Evolutionary conservation across 768 basidiomycete species (phyloP), one percentile per base, ranked within the genome.

Genomic region (Polyporus arcularius): DNA sequence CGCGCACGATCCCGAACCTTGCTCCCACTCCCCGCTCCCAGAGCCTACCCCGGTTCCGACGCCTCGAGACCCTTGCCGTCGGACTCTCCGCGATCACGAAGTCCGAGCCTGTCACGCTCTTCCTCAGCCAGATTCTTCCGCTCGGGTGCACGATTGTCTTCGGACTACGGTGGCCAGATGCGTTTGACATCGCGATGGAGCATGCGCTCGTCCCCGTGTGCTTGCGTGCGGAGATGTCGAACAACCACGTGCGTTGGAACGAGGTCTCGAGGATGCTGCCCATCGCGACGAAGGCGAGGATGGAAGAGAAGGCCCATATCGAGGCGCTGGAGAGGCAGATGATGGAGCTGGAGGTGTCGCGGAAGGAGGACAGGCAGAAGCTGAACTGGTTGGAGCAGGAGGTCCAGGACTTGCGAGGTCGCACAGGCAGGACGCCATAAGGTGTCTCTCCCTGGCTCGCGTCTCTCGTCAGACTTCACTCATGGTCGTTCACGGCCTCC

Each of bases 51-150:
- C 66, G 65, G 1, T 72, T 73, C 60, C 30, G n/a, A 26, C 31
- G 49, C 7, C 67, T 73, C 31, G 55, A 69, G 50, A 67, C 66
- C 11, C 73, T 88, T 16, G 78, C 79, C 10, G 73, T 87, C 65
- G 86, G 86, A 0, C 79, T 83, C 1, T 85, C 85, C 11, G 72
- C 73, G 45, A 78, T 84, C 28, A 56, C 65, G 4, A 75, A 80
- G n/a, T 69, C 76, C 12, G 77, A 74, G 6, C 64, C 78, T 0
- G 79, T 82, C 38, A 79, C 85, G 5, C 74, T 83, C n/a, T 85
- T 82, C 64, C 74, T 88, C 58, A 82, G 81, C 62, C 80, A 80
- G 18, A 65, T 88, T 6, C 78, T 80, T 40, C 82, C 85, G 2
- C 64, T 76, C 1, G 63, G 67, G 1, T 85, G 81, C 66, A 38